Evolutionary conservation across 805 yeast genomes (phyloP).

Genomic region (Teunomyces gatunensis): DNA sequence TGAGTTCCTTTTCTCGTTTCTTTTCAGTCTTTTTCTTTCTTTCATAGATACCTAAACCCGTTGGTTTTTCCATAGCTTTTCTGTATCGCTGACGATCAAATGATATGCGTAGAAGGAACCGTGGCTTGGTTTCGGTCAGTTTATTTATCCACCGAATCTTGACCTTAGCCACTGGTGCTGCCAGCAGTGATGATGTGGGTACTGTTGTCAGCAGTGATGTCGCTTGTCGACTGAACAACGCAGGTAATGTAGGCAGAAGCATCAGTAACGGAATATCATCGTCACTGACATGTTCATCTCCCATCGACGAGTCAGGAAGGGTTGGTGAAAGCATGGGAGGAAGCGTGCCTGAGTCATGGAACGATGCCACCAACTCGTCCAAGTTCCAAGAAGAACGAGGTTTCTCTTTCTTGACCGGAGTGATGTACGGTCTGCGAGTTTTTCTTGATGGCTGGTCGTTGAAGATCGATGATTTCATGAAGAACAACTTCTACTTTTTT

Average conservation of each 20-base stretch:
- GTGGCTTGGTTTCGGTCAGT: slow-evolving; percentile 18
- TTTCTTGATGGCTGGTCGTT: slow-evolving; percentile 14
- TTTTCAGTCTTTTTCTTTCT: background rate
- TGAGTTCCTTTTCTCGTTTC: background rate
- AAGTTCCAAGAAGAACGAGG: slow-evolving; percentile 31
- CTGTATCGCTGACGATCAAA: slow-evolving; percentile 9
- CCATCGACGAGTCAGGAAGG: slow-evolving; percentile 21
- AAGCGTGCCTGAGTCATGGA: slow-evolving; percentile 29
- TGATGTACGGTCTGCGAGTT: slow-evolving; percentile 17
- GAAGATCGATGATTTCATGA: slow-evolving; percentile 33
- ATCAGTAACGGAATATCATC: slow-evolving; percentile 30
- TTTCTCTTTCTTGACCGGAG: slow-evolving; percentile 3
- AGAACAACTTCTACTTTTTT: background rate
- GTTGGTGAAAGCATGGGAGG: slow-evolving; percentile 43
- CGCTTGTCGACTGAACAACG: slow-evolving; percentile 15
- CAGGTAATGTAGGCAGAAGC: slow-evolving; percentile 34
- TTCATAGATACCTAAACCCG: slow-evolving; percentile 1
- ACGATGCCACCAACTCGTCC: slow-evolving; percentile 36
- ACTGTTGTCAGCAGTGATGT: no score
- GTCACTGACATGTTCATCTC: slow-evolving; percentile 8
- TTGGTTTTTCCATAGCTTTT: background rate
- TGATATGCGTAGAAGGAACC: slow-evolving; percentile 24
- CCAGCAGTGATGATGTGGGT: no score
- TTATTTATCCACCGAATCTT: slow-evolving; percentile 28
- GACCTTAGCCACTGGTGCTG: background rate